A percentile compares a stretch with the other conserved stretches of the same genome.
Evolutionary conservation across 2,329 filamentous ascomycete species (phyloP).

Genomic region (Penicillium sp.): DNA sequence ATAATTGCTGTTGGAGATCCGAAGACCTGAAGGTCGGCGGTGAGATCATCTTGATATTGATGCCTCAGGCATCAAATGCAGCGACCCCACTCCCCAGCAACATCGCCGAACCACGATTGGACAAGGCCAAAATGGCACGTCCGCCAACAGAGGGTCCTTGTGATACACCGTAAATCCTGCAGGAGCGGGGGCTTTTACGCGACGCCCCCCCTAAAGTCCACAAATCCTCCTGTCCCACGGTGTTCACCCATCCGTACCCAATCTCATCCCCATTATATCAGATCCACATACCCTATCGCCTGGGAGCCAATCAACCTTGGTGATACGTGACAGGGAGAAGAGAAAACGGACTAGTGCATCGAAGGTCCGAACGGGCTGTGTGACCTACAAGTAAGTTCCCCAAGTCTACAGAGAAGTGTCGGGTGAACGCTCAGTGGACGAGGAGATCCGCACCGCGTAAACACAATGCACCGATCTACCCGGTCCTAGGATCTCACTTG

Average conservation of each 20-base stretch:
- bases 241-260: not conserved
- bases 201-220: not conserved
- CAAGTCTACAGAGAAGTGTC: not conserved
- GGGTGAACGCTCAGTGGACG: not conserved
- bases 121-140: not conserved
- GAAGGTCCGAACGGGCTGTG: constrained; percentile 6
- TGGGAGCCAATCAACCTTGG: not conserved
- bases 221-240: not conserved
- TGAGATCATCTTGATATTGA: not conserved
- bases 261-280: not conserved
- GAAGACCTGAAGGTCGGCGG: not conserved
- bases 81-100: not conserved
- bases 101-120: not conserved
- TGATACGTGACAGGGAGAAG: not conserved
- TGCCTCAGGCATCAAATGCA: not conserved
- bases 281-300: not conserved
- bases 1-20: not conserved
- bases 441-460: not conserved
- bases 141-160: not conserved
- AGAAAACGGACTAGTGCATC: not conserved
- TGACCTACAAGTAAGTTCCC: constrained; percentile 5
- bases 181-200: not conserved
- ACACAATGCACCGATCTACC: not conserved
- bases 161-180: not conserved
- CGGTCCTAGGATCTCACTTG: not conserved